phyloP scores from a whole-genome alignment of 768 basidiomycete species.

The Phlebiopsis gigantea region DNA sequence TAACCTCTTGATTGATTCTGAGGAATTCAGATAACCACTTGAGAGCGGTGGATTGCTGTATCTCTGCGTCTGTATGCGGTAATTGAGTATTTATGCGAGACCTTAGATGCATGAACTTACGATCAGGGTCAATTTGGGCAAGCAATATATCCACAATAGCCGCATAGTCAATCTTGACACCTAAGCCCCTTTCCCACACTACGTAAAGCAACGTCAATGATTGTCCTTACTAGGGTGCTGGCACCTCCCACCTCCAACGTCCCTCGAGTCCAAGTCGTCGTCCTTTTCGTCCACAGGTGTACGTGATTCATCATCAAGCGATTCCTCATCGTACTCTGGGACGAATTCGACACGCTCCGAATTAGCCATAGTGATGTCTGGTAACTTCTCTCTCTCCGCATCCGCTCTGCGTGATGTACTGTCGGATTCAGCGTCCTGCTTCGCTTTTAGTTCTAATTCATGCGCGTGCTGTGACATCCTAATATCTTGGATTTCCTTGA shows the following conservation, averaged over 20 bases:
- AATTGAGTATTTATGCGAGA: neutral
- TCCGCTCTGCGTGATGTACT: constrained; percentile 36
- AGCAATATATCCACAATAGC: constrained; percentile 93
- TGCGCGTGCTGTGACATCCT: constrained; percentile 65
- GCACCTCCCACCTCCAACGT: constrained; percentile 56
- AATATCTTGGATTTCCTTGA: constrained; percentile 86
- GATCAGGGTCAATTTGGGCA: constrained; percentile 80
- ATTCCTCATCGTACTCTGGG: constrained; percentile 38
- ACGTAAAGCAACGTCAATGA: constrained; percentile 8
- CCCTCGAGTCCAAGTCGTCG: constrained; percentile 48
- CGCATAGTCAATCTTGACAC: constrained; percentile 84
- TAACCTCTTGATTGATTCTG: constrained; percentile 81
- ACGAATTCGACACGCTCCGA: constrained; percentile 55
- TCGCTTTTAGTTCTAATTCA: constrained; percentile 47
- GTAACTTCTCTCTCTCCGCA: constrained; percentile 42
- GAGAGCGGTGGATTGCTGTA: constrained; percentile 92
- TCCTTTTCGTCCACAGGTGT: constrained; percentile 28
- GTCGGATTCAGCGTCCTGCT: constrained; percentile 35
- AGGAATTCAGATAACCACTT: constrained; percentile 92
- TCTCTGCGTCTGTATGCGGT: constrained; percentile 70
- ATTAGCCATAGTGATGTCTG: constrained; percentile 53
- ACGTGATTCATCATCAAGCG: constrained; percentile 17
- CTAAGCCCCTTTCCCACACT: constrained; percentile 94
- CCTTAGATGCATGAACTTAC: neutral
- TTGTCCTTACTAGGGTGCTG: neutral